Conservation (phyloP, 2,329 filamentous ascomycete species). For the Plenodomus biglobosus region DNA sequence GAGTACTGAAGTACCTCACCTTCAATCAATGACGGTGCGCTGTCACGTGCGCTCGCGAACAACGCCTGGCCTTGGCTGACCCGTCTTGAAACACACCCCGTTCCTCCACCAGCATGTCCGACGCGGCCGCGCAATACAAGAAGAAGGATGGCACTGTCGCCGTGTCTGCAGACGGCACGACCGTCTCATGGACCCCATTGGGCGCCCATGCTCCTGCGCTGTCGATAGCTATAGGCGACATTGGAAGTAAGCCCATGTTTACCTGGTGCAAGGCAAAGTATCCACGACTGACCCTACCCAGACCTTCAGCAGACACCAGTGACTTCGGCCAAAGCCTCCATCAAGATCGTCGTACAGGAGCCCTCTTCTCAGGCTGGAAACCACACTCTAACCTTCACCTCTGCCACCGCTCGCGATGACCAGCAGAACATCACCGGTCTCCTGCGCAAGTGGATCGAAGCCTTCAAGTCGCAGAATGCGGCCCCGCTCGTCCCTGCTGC, state of each 20-base stretch:
- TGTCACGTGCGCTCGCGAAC: conserved; percentile 12
- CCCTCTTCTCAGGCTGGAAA: conserved; percentile 62
- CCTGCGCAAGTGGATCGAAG: conserved; percentile 75
- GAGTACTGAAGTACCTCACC: too few relatives aligned
- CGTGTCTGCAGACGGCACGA: conserved; percentile 70
- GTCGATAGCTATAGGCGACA: conserved; percentile 70
- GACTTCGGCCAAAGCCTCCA: conserved; percentile 83
- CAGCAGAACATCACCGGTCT: conserved; percentile 83
- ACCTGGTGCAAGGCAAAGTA: conserved; percentile 3
- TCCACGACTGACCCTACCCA: conserved; percentile 39
- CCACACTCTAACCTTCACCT: conserved; percentile 89
- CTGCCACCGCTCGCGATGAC: conserved; percentile 74
- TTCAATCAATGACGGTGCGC: background rate
- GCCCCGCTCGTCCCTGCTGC: conserved; percentile 40
- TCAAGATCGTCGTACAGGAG: conserved; percentile 82
- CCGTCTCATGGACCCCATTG: conserved; percentile 78
- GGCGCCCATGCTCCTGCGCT: conserved; percentile 64
- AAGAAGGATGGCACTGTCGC: conserved; percentile 90
- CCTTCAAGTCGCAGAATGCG: conserved; percentile 57
- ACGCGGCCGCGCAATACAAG: conserved; percentile 67
- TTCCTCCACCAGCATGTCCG: conserved; percentile 38
- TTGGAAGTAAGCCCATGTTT: conserved; percentile 70
- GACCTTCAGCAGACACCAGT: conserved; percentile 95
- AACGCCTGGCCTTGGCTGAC: background rate
- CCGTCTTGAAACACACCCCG: background rate